Conservation (phyloP, 176 grass and related monocot species). For the Carex pumila region DNA sequence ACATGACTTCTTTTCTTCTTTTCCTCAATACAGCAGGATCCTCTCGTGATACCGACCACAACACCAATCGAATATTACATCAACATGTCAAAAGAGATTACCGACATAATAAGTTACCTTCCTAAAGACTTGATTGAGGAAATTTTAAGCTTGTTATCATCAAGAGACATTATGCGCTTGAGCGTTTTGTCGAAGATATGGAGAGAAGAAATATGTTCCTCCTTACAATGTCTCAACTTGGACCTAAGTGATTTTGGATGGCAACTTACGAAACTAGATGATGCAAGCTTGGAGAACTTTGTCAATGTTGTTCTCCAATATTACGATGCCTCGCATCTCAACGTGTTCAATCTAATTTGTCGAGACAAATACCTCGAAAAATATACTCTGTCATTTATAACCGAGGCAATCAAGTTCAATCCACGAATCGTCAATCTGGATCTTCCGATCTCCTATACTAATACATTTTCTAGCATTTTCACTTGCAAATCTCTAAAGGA, state of each 20-base stretch:
- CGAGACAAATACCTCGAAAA: background rate
- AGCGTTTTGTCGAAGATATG: background rate
- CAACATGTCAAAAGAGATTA: background rate
- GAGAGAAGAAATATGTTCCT: background rate
- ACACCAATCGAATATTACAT: no score
- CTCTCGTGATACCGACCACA: no score
- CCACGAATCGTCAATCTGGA: background rate
- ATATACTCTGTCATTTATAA: background rate
- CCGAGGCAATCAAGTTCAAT: background rate
- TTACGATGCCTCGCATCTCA: background rate
- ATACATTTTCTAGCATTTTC: background rate
- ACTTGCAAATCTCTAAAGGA: background rate
- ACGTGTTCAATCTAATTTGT: background rate
- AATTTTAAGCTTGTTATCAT: background rate
- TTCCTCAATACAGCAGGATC: no score
- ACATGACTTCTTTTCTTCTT: no score
- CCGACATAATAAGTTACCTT: background rate
- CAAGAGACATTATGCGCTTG: background rate
- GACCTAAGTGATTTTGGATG: background rate
- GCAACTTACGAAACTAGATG: background rate
- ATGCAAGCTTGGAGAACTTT: background rate
- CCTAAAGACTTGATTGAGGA: background rate
- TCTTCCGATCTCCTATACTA: background rate
- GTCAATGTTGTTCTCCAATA: background rate
- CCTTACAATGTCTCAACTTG: background rate